phyloP scores from a whole-genome alignment of 2,329 filamentous ascomycete species.

The Colletotrichum incanum region DNA sequence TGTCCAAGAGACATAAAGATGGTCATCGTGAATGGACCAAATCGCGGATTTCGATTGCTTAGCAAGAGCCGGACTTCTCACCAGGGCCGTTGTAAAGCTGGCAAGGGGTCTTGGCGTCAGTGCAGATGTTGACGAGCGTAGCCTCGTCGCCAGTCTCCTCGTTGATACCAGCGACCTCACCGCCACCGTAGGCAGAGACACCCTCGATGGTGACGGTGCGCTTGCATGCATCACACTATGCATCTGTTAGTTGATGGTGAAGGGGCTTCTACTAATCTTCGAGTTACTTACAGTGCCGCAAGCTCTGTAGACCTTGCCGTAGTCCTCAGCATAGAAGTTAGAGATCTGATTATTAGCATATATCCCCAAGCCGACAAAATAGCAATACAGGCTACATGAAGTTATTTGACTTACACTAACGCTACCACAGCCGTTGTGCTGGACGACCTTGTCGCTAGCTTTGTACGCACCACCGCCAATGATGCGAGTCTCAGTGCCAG shows the following conservation, averaged over 20 bases:
- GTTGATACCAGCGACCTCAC: constrained; percentile 60
- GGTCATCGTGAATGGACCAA: neutral
- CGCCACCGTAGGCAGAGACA: constrained; percentile 55
- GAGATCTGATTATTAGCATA: constrained; percentile 45
- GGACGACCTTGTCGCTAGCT: constrained; percentile 62
- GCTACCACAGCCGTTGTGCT: constrained; percentile 64
- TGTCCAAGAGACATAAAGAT: neutral
- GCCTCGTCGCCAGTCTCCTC: constrained; percentile 56
- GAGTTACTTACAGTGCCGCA: constrained; percentile 38
- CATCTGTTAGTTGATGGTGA: neutral
- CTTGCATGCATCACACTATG: constrained; percentile 49
- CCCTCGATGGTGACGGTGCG: constrained; percentile 62
- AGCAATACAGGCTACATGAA: neutral
- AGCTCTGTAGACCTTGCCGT: constrained; percentile 60
- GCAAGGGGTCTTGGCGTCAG: constrained; percentile 47
- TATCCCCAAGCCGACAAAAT: too few species aligned
- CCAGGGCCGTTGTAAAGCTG: constrained; percentile 51
- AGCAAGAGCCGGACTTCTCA: constrained; percentile 44
- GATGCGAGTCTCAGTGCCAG: constrained; percentile 47
- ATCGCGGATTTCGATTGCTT: neutral
- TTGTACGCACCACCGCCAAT: constrained; percentile 59
- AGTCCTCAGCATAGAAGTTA: constrained; percentile 62
- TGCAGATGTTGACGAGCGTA: constrained; percentile 48
- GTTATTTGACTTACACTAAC: constrained; percentile 49
- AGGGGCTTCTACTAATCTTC: constrained; percentile 20